Evolutionary conservation across 306 rosid genomes (phyloP), one percentile per base, ranked within the genome.

Genomic region (Sechiopsis laciniata): DNA sequence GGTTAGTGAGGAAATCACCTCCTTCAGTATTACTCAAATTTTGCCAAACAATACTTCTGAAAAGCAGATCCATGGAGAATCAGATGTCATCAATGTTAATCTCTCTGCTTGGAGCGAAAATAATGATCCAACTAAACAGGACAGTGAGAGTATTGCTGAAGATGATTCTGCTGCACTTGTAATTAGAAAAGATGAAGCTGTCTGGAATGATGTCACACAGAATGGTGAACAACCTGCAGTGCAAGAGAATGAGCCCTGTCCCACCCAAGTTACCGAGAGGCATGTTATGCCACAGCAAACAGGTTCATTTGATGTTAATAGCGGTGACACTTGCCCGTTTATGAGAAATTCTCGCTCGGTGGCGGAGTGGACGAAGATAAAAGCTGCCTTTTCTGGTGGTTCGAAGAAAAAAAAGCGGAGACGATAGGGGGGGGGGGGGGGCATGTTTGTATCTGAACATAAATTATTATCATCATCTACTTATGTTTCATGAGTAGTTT

Each of bases 311-410:
- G 80, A 69, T 78, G 78, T 78, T 76, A 83, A 70, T 72, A 74
- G 79, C 40, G 81, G 90, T 0, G 79, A 85, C 26, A 82, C 89
- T n/a, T 87, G 97, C 83, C 53, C 85, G 6, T 91, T 91, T 79
- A 88, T 88, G 94, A 89, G 97, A 68, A 88, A 76, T 85, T 80
- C 85, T 72, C 78, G 89, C 51, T 89, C 97, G 15, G 52, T 91
- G 78, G 88, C 80, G 63, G 90, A 91, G 73, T 87, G 96, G 96
- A 76, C 85, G 19, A 89, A 86, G 82, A 68, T 87, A 17, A 89
- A 88, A 82, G 86, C 94, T 74, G 83, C 96, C 55, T n/a, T 89
- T n/a, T 81, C 90, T 78, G 81, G 86, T 69, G 73, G 73, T 14
- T 69, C 73, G 15, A 69, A 69, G 58, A 69, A 69, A 15, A 69